phyloP scores from a whole-genome alignment of 2,329 filamentous ascomycete species.

The Cladophialophora yegresii region DNA sequence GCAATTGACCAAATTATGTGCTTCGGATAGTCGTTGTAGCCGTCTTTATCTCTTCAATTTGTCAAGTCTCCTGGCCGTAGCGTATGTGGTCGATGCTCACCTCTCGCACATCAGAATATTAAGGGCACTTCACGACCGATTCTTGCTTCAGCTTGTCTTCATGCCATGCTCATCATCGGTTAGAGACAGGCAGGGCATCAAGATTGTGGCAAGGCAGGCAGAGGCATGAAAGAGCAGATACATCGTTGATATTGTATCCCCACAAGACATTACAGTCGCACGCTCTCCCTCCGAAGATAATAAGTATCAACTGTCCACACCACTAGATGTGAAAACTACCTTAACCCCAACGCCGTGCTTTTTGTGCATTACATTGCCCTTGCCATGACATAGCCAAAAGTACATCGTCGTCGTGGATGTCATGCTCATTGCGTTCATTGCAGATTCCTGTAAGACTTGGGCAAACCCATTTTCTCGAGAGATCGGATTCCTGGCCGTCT shows the following conservation, averaged over 20 bases:
- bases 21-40: background rate
- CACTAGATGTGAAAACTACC: background rate
- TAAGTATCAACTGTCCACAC: background rate
- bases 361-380: conserved; percentile 9
- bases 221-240: background rate
- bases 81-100: background rate
- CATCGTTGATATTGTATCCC: background rate
- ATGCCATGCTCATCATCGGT: background rate
- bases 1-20: background rate
- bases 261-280: background rate
- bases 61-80: too few relatives aligned
- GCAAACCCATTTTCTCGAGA: background rate
- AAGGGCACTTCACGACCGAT: background rate
- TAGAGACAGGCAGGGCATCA: background rate
- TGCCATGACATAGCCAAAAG: background rate
- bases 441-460: background rate
- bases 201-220: background rate
- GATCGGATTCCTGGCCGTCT: background rate
- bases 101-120: background rate
- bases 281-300: background rate
- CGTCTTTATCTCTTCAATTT: background rate
- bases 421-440: conserved; percentile 2
- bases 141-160: background rate
- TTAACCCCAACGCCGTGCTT: conserved; percentile 13
- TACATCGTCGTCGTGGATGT: conserved; percentile 3